A percentile compares a stretch with the other conserved stretches of the same genome.
Conservation (phyloP, 192 early-diverging fungal genomes). For the Chytriomyces confervae region DNA sequence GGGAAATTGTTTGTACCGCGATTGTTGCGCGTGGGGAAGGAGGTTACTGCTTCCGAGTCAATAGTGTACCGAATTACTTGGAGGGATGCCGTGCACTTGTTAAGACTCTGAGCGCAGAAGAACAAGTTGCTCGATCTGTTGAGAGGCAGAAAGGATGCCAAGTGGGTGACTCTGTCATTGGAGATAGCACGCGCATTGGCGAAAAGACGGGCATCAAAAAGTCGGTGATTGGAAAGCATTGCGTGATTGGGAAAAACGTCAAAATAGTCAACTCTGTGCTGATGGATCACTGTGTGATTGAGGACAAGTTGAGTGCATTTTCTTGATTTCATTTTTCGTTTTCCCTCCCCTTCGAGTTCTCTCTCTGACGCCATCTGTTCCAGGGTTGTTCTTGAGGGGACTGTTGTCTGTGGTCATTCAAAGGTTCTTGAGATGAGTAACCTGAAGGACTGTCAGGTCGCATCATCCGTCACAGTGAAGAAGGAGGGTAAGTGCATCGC, state of each 20-base stretch:
- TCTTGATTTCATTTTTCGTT: conserved; percentile 9
- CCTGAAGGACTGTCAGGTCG: conserved; percentile 91
- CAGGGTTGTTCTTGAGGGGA: conserved; percentile 86
- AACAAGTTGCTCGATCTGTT: conserved; percentile 72
- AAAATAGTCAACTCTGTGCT: conserved; percentile 95
- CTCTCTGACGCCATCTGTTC: neutral
- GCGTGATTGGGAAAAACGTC: conserved; percentile 94
- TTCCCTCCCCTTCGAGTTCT: neutral
- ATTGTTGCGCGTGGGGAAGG: conserved; percentile 48
- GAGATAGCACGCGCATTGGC: conserved; percentile 86
- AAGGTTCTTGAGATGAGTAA: conserved; percentile 76
- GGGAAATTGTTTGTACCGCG: conserved; percentile 48
- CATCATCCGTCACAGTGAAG: conserved; percentile 67
- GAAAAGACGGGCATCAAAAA: conserved; percentile 94
- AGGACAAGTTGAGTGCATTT: conserved; percentile 69
- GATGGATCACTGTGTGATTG: conserved; percentile 94
- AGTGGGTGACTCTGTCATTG: conserved; percentile 82
- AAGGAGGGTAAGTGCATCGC: conserved; percentile 62
- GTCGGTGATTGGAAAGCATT: conserved; percentile 91
- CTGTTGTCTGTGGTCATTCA: conserved; percentile 82
- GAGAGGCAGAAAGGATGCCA: conserved; percentile 72
- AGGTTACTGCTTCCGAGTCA: conserved; percentile 82
- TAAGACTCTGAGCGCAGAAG: conserved; percentile 40
- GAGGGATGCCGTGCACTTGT: conserved; percentile 78
- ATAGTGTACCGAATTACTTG: conserved; percentile 80